phyloP scores from a whole-genome alignment of 129 eudicot species.

The Sambucus nigra region DNA sequence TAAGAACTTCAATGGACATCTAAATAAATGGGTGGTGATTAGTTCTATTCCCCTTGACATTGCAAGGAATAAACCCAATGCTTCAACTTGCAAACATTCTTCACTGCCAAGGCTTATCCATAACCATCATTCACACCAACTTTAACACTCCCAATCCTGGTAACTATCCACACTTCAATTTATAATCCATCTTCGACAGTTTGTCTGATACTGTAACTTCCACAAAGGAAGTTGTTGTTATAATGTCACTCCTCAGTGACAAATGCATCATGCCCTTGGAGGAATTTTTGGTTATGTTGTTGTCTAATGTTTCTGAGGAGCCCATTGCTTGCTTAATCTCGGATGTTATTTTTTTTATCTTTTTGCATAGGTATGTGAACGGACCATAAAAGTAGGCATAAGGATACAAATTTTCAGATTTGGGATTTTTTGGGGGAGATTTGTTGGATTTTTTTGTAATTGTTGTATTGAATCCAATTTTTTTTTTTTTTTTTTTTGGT shows the following conservation, averaged over 20 bases:
- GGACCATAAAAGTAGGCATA: too few species aligned
- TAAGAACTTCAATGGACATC: too few species aligned
- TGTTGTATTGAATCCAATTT: too few species aligned
- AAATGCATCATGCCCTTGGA: constrained; percentile 3
- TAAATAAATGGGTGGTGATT: too few species aligned
- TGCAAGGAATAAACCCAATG: constrained; percentile 22
- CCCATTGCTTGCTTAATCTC: constrained; percentile 8
- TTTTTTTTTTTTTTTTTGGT: too few species aligned
- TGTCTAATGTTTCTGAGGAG: neutral
- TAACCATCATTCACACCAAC: constrained; percentile 12
- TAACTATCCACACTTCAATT: constrained; percentile 11
- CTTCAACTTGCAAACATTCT: constrained; percentile 21
- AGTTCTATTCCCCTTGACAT: too few species aligned
- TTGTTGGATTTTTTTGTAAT: too few species aligned
- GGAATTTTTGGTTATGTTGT: neutral
- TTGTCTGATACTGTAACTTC: too few species aligned
- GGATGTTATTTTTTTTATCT: constrained; percentile 10
- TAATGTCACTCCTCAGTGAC: neutral
- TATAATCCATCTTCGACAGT: constrained; percentile 7
- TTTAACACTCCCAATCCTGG: constrained; percentile 13
- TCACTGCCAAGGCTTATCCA: constrained; percentile 16
- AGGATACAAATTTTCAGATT: too few species aligned
- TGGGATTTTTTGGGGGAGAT: too few species aligned
- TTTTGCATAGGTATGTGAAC: too few species aligned
- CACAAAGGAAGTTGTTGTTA: constrained; percentile 1